Percentiles rank a stretch among this genome's conserved stretches.
Evolutionary conservation across 1,139 yeast genomes (phyloP).

Genomic region (Saccharomyces hybrid): DNA sequence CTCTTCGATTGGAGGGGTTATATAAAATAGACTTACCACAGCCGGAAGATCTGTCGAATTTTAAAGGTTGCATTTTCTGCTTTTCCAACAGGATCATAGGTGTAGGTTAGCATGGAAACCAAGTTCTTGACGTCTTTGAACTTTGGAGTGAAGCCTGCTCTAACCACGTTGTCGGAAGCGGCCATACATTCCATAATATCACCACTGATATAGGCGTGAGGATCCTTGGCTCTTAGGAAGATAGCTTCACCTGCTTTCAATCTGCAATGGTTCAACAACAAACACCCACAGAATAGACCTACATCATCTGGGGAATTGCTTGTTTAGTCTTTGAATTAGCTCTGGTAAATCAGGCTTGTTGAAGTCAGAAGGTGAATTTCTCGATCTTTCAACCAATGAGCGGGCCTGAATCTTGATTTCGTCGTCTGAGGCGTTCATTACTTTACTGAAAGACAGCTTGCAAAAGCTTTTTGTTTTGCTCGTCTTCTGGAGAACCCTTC

Average conservation of each 20-base stretch:
- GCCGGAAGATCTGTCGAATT: conserved; percentile 59
- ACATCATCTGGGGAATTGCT: conserved; percentile 88
- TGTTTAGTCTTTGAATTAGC: conserved; percentile 65
- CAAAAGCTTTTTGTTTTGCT: conserved; percentile 51
- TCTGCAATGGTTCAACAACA: conserved; percentile 78
- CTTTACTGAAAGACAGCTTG: conserved; percentile 67
- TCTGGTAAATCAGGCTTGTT: conserved; percentile 49
- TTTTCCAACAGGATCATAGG: conserved; percentile 84
- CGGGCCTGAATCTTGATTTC: conserved; percentile 49
- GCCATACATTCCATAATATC: conserved; percentile 99
- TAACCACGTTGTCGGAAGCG: conserved; percentile 93
- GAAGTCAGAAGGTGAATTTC: conserved; percentile 41
- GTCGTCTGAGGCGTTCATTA: conserved; percentile 69
- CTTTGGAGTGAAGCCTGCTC: conserved; percentile 98
- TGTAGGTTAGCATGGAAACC: conserved; percentile 85
- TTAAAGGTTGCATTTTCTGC: conserved; percentile 75
- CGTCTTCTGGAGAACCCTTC: conserved; percentile 42
- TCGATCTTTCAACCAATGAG: conserved; percentile 56
- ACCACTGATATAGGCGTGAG: conserved; percentile 94
- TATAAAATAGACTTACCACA: conserved; percentile 61
- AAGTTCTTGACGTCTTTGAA: conserved; percentile 88
- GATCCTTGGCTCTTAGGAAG: conserved; percentile 93
- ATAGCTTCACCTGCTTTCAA: conserved; percentile 91
- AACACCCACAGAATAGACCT: conserved; percentile 92
- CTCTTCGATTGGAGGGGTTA: conserved; percentile 97